Base-by-base conservation (phyloP, 192 early-diverging fungal species). In the Coemansia sp. region DNA sequence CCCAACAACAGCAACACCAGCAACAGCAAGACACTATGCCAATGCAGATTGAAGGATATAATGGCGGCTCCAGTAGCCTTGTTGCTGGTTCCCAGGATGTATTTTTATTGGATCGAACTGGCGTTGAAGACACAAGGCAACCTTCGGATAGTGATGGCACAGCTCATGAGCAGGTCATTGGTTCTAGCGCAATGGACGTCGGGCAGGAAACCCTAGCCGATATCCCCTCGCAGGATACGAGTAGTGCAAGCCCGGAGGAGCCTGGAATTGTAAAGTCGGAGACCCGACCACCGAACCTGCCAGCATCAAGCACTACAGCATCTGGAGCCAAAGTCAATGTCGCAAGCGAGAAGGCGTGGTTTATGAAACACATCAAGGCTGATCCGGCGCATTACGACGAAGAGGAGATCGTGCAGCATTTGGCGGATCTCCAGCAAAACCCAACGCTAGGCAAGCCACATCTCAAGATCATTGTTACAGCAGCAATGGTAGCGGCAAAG, bases 361-460 rank as follows among this genome's bases (percentile, higher is more conserved):
- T 84, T 64, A 56, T 79, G 57, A 75, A 75, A 57, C 77, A 57
- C 38, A 79, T 84, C 68, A 84, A 84, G 52, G 81, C 81, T 1
- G 81, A 84, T 52, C 76, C 73, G 26, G 76, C 73, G 23, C 76
- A 72, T 70, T 84, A 84, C 56, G 77, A 84, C 64, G 81, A 84
- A 46, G 69, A 69, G 8, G 69, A 55, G 7, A 63, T 84, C 15
- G 34, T 78, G 41, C 59, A 68, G 60, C 81, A 66, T 18, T 21
- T 84, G n/a, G 52, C 44, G 6, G 73, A 84, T 64, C 71, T 84
- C 23, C 66, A 73, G 39, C 34, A 41, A 57, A 76, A 63, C 38
- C 39, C 66, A 2, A 21, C 61, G 41, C 30, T 79, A 67, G 53
- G 67, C 41, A 67, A 62, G 53, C 63, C 76, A n/a, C 81, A 84